Evolutionary conservation across 2,329 filamentous ascomycete genomes (phyloP).

Genomic region (Gliomastix tumulicola): DNA sequence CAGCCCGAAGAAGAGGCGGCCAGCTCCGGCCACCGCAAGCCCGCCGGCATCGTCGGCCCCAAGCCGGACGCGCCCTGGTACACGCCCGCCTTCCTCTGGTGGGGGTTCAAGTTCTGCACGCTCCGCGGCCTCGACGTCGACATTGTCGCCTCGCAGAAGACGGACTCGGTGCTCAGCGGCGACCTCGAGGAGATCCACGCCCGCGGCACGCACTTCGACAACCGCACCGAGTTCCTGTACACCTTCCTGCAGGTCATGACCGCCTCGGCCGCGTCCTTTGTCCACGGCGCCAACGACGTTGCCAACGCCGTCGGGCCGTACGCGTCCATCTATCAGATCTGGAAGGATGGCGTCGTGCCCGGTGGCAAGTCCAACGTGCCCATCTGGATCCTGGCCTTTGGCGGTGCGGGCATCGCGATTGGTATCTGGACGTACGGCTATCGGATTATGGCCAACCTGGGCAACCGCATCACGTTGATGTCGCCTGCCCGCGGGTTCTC

Average conservation of each 20-base stretch:
- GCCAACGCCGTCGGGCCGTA: slow-evolving; percentile 57
- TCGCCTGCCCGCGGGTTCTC: slow-evolving; percentile 44
- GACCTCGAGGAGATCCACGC: slow-evolving; percentile 44
- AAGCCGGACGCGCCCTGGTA: slow-evolving; percentile 25
- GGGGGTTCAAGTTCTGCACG: slow-evolving; percentile 29
- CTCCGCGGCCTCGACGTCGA: slow-evolving; percentile 42
- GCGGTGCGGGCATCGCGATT: slow-evolving; percentile 40
- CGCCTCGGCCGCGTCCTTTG: slow-evolving; percentile 55
- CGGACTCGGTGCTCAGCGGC: slow-evolving; percentile 38
- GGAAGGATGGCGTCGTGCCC: slow-evolving; percentile 37
- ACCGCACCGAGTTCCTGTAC: slow-evolving; percentile 48
- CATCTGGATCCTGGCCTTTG: slow-evolving; percentile 51
- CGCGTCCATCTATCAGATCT: slow-evolving; percentile 56
- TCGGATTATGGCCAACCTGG: slow-evolving; percentile 53
- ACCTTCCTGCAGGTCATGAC: slow-evolving; percentile 55
- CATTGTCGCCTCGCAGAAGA: slow-evolving; percentile 36
- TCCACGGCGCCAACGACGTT: slow-evolving; percentile 62
- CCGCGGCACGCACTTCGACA: slow-evolving; percentile 52
- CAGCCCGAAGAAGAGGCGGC: too few species aligned
- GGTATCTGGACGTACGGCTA: slow-evolving; percentile 58
- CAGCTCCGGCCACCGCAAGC: too few species aligned
- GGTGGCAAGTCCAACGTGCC: slow-evolving; percentile 42
- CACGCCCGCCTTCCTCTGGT: slow-evolving; percentile 28
- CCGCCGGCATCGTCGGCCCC: slow-evolving; percentile 23
- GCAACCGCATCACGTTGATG: slow-evolving; percentile 48